phyloP scores from a whole-genome alignment of 2,329 filamentous ascomycete genomes.

The Sodiomyces alkalinus region DNA sequence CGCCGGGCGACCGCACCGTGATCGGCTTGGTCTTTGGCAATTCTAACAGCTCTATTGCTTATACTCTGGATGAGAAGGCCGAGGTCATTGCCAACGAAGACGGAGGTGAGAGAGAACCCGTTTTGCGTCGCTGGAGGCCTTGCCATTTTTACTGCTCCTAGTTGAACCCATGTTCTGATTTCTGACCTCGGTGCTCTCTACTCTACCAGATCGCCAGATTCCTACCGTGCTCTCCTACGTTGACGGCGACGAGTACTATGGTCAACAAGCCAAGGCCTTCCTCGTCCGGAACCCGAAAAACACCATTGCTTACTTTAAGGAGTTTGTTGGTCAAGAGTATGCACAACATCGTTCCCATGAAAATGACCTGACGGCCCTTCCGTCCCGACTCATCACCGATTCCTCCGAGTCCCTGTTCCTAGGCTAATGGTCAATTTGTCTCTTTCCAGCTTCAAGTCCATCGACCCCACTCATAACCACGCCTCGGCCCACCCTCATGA shows the following conservation, averaged over 20 bases:
- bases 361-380: not conserved
- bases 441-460: constrained; percentile 63
- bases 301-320: constrained; percentile 90
- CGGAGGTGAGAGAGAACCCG: constrained; percentile 42
- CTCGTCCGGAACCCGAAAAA: constrained; percentile 85
- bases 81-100: constrained; percentile 99
- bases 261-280: constrained; percentile 87
- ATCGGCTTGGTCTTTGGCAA: constrained; percentile 98
- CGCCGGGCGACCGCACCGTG: constrained; percentile 48
- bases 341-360: constrained; percentile 13
- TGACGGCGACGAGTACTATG: constrained; percentile 91
- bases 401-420: constrained; percentile 1
- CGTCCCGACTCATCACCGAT: too few relatives aligned
- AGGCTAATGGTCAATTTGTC: not conserved
- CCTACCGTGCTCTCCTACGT: constrained; percentile 89
- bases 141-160: too few relatives aligned
- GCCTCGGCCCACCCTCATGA: constrained; percentile 82
- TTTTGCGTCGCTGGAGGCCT: too few relatives aligned
- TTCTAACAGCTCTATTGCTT: constrained; percentile 94
- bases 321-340: constrained; percentile 89
- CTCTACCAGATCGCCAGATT: constrained; percentile 72
- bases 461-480: constrained; percentile 91
- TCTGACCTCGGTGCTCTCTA: constrained; percentile 1
- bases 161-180: constrained; percentile 25
- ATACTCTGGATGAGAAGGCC: constrained; percentile 82